Evolutionary conservation across 768 basidiomycete species (phyloP), one percentile per base, ranked within the genome.

Genomic region (Russula sp.): DNA sequence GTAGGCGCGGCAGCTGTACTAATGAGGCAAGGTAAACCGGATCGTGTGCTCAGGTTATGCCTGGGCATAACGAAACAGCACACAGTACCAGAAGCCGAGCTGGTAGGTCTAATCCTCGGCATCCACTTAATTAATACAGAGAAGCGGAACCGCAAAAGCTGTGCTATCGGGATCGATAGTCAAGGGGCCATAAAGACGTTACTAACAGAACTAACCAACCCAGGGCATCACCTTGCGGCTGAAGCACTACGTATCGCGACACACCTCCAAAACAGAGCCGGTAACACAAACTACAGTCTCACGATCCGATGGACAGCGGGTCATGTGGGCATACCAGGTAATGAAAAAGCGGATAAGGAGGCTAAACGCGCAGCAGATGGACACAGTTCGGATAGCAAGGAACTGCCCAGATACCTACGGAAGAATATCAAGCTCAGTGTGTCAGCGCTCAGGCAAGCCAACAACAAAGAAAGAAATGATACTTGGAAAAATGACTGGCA

Each of bases 371-470:
- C 44, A 11, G 44, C 44, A 8, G n/a, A 11, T 0, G n/a, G 44
- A 0, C 11, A 22, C 0, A 46, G n/a, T 9, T 46, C 44, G 0
- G n/a, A 16, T 0, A 1, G 0, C 0, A n/a, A 8, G 3, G 10
- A 22, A 8, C 8, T 46, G 2, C 44, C 44, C 2, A 10, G 10
- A 46, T 46, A 46, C 9, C 0, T 46, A 0, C 40, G 44, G 1
- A n/a, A n/a, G 0, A 46, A 22, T 6, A 46, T 22, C 0, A 46
- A 46, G 9, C 8, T 22, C 2, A 46, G n/a, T 11, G 4, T 22
- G 2, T 46, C 44, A 11, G 44, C 44, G 4, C 9, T 46, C 0
- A 46, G n/a, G 10, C 44, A 46, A 11, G 9, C 9, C 11, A 7
- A 22, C 9, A 46, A 46, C 9, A 22, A 22, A 9, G 32, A 46